Evolutionary conservation across 495 filamentous ascomycete genomes (phyloP), one percentile per base, ranked within the genome.

Genomic region (Coniosporium apollinis): DNA sequence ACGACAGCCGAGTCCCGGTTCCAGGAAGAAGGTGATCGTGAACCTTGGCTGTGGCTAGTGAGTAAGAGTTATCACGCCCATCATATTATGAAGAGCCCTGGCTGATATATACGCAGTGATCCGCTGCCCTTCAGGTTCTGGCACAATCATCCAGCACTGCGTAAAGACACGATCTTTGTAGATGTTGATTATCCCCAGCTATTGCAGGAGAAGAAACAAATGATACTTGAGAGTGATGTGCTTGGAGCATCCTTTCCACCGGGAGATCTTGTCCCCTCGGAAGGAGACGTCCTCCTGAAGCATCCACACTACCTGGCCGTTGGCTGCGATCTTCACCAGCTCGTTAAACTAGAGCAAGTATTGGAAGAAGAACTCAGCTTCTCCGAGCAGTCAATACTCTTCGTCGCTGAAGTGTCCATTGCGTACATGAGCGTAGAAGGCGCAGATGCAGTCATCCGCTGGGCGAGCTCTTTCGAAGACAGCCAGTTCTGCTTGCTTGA

Each of bases 21-120:
- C 62, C 9, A 74, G 70, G 49, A 65, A 59, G 30, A 87, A 83
- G 55, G 67, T 83, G 13, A 65, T 94, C 8, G 59, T 94, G 17
- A 94, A 93, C 50, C 49, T 94, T 40, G 85, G 87, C 30, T 92
- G 83, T 64, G 86, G 85, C 51, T 89, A 82, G 83, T 86, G 55
- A 70, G 77, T 71, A 17, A 34, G 17, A 38, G 24, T 26, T 26
- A 13, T 1, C 9, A 1, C 2, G 24, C 13, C 24, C 24, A 9
- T 26, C 13, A 26, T 8, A 26, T 26, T 2, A 8, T 2, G 24
- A 26, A 13, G 24, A 26, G 2, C 2, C 8, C 30, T 1, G 7
- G 33, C 30, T 32, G 11, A 25, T 17, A 1, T 14, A 17, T 19
- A n/a, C 6, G 21, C 54, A 93, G 85, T 57, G 86, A 94, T 62